A percentile compares a stretch with the other conserved stretches of the same genome.
phyloP scores from a whole-genome alignment of 768 basidiomycete genomes.

The Leucosporidium creatinivorum region DNA sequence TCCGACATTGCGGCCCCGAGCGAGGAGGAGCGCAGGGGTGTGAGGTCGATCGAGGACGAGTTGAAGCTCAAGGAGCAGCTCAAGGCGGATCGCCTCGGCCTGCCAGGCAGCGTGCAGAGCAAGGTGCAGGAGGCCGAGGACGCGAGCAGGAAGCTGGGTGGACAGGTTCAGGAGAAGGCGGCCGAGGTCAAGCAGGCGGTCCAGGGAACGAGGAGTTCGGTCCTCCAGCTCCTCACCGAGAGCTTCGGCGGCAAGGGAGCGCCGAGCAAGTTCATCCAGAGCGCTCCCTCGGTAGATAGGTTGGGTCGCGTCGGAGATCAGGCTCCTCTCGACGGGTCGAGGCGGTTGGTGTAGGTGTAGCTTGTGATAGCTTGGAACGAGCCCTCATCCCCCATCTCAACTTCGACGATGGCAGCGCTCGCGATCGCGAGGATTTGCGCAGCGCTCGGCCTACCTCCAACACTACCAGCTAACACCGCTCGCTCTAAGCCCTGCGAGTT shows the following conservation, averaged over 20 bases:
- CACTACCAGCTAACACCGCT: too few relatives aligned
- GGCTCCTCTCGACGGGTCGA: too few relatives aligned
- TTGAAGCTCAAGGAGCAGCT: slow-evolving; percentile 2
- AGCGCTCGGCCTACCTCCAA: too few relatives aligned
- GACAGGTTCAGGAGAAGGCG: background rate
- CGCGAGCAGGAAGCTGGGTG: background rate
- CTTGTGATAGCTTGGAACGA: too few relatives aligned
- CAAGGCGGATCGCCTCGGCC: background rate
- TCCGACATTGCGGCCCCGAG: slow-evolving; percentile 67
- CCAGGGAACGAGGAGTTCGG: background rate
- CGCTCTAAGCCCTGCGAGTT: too few relatives aligned
- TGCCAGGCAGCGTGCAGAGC: background rate
- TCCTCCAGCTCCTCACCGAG: slow-evolving; percentile 49
- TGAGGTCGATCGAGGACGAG: slow-evolving; percentile 43
- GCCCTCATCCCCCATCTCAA: too few relatives aligned
- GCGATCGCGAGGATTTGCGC: too few relatives aligned
- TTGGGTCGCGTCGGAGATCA: slow-evolving; percentile 49
- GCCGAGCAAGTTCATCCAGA: slow-evolving; percentile 58
- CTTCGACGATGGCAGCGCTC: too few relatives aligned
- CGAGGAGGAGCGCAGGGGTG: slow-evolving; percentile 38
- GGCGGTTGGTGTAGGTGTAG: too few relatives aligned
- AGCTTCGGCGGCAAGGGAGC: slow-evolving; percentile 50
- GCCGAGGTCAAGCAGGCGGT: too few relatives aligned
- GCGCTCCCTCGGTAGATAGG: slow-evolving; percentile 62
- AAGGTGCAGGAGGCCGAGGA: background rate